Conservation (phyloP, 2,329 filamentous ascomycete species). For the Dendrostoma leiphaemia region DNA sequence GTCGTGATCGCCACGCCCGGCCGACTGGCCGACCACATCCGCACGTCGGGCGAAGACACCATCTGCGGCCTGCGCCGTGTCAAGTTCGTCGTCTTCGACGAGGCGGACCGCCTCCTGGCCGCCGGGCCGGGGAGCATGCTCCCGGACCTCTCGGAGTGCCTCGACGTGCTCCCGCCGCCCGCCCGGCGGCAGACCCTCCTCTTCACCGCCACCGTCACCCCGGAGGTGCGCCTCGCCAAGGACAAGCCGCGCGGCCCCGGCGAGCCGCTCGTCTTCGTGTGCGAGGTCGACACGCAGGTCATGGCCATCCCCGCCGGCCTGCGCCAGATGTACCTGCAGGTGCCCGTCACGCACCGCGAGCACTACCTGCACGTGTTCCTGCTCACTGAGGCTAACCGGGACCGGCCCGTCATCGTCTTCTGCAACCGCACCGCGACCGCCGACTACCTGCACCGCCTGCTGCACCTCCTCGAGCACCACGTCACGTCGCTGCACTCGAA, state of each 20-base stretch:
- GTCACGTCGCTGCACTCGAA: slow-evolving; percentile 89
- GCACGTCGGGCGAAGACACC: slow-evolving; percentile 87
- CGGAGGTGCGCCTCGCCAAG: slow-evolving; percentile 85
- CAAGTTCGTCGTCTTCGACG: slow-evolving; percentile 87
- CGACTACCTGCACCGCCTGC: slow-evolving; percentile 81
- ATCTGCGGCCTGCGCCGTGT: slow-evolving; percentile 76
- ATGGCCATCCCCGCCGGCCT: slow-evolving; percentile 80
- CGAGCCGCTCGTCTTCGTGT: slow-evolving; percentile 79
- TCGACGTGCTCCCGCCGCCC: slow-evolving; percentile 76
- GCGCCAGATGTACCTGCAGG: slow-evolving; percentile 79
- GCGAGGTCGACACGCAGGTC: slow-evolving; percentile 75
- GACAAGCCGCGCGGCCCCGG: slow-evolving; percentile 67
- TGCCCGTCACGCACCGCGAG: slow-evolving; percentile 89
- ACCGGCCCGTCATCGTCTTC: slow-evolving; percentile 86
- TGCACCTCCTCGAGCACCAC: slow-evolving; percentile 82
- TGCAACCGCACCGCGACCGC: slow-evolving; percentile 90
- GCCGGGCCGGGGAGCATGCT: slow-evolving; percentile 81
- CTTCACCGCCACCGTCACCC: slow-evolving; percentile 93
- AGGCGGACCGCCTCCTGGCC: slow-evolving; percentile 85
- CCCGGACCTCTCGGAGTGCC: slow-evolving; percentile 87
- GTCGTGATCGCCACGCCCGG: slow-evolving; percentile 94
- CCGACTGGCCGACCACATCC: slow-evolving; percentile 88
- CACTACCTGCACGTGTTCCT: slow-evolving; percentile 92
- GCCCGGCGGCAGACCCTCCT: slow-evolving; percentile 84
- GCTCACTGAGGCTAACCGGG: slow-evolving; percentile 70